Base-by-base conservation (phyloP, 208 protist genomes). In the Lotmaria passim region DNA sequence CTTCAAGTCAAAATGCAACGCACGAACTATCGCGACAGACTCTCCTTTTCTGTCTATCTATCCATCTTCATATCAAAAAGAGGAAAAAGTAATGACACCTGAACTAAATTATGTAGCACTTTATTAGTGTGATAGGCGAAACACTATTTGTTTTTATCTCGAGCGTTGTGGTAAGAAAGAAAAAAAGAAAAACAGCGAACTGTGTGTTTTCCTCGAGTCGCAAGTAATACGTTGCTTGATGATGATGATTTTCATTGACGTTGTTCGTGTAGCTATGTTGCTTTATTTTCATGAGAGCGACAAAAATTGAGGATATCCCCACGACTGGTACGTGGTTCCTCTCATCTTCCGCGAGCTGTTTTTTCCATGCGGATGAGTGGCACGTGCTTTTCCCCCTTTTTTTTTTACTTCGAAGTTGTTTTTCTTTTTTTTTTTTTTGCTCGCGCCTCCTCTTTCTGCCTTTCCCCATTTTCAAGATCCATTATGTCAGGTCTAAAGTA, bases 361-460 rank as follows among this genome's bases (percentile, higher is more conserved):
- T 23, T 46, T 43, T 36, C 33, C 36, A 43, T 23, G 55, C 55
- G 23, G 55, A 60, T 39, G 36, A 24, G 23, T 31, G 28, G 6
- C 31, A 57, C 21, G 50, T 56, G 31, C 36, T 38, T 36, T 56
- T 30, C 4, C 47, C 47, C 47, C 23, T 52, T 52, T 52, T 52
- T 52, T 31, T 52, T 23, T 52, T 52, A 10, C 47, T 3, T 7
- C 21, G 17, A 48, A 14, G 7, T 7, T 48, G 11, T 21, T 23
- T 21, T 23, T 19, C 12, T 7, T 48, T 48, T 50, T 50, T 50
- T 19, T 50, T 12, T 50, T 21, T 17, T 47, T 46, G 6, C 8
- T 57, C 26, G 24, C 24, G 28, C 11, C 21, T 31, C 21, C 19
- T 38, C 21, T 24, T 21, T 7, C 17, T 62, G 19, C 33, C 26